Conservation (phyloP, 129 eudicot genomes). For the Artemisia annua region DNA sequence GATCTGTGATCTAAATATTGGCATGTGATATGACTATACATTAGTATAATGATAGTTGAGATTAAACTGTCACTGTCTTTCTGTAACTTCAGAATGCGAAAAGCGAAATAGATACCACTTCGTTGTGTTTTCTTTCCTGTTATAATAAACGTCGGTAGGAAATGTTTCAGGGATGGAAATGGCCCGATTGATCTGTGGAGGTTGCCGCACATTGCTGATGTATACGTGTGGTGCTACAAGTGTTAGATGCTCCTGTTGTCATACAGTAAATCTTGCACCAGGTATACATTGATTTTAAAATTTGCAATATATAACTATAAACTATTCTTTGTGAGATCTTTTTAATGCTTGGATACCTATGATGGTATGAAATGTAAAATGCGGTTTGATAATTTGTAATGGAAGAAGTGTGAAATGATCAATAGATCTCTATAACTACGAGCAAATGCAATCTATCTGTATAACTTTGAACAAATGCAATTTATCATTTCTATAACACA, state of each 20-base stretch:
- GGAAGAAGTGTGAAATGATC: neutral
- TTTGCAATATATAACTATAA: slow-evolving; percentile 5
- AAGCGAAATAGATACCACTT: neutral
- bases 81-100: neutral
- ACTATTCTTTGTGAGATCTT: neutral
- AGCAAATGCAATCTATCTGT: neutral
- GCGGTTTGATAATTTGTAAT: neutral
- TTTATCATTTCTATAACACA: neutral
- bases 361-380: slow-evolving; percentile 8
- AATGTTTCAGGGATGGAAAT: slow-evolving; percentile 66
- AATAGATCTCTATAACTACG: neutral
- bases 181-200: slow-evolving; percentile 81
- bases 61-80: neutral
- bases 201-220: slow-evolving; percentile 81
- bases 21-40: neutral
- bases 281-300: slow-evolving; percentile 38
- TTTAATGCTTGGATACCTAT: neutral
- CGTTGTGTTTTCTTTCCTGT: neutral
- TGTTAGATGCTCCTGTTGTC: slow-evolving; percentile 85
- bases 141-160: neutral
- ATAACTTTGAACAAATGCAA: slow-evolving; percentile 7
- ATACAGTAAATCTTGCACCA: slow-evolving; percentile 72
- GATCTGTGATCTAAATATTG: neutral
- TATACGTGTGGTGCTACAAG: slow-evolving; percentile 85
- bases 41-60: neutral